phyloP scores from a whole-genome alignment of 805 yeast genomes.

The Cyberlindnera japonica region DNA sequence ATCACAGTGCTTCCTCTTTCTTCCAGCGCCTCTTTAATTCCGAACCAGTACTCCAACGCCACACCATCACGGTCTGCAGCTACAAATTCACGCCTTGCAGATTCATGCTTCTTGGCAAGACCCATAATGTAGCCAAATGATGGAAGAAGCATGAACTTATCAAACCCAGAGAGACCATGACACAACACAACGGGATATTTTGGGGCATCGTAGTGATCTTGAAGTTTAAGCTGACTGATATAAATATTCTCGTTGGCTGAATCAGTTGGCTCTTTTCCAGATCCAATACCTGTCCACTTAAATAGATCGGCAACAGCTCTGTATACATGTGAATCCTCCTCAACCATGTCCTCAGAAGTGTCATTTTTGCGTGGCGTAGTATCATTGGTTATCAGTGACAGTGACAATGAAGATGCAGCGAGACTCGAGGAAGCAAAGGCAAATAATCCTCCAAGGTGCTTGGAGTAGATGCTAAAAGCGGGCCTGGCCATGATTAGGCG shows the following conservation, averaged over 20 bases:
- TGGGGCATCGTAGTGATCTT: conserved; percentile 51
- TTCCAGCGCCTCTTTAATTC: conserved; percentile 60
- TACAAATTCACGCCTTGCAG: conserved; percentile 17
- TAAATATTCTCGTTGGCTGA: conserved; percentile 8
- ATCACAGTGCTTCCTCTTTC: conserved; percentile 63
- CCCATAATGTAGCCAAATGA: conserved; percentile 32
- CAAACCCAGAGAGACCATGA: conserved; percentile 87
- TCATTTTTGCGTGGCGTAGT: too few relatives aligned
- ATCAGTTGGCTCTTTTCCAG: conserved; percentile 1
- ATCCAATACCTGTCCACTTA: conserved; percentile 9
- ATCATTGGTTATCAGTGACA: too few relatives aligned
- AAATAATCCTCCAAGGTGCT: too few relatives aligned
- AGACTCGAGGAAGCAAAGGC: too few relatives aligned
- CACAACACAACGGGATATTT: conserved; percentile 74
- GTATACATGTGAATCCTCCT: conserved; percentile 3
- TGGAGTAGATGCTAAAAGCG: too few relatives aligned
- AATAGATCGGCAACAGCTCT: conserved; percentile 6
- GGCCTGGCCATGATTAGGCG: too few relatives aligned
- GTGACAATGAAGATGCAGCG: too few relatives aligned
- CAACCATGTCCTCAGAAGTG: too few relatives aligned
- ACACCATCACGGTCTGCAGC: conserved; percentile 32
- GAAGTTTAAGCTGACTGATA: conserved; percentile 19
- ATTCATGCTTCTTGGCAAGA: conserved; percentile 14
- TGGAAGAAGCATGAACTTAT: conserved; percentile 45
- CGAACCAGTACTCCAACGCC: conserved; percentile 75